A percentile compares a stretch with the other conserved stretches of the same genome.
Evolutionary conservation across 1,139 yeast genomes (phyloP).

Genomic region (Saccharomycopsis crataegensis): DNA sequence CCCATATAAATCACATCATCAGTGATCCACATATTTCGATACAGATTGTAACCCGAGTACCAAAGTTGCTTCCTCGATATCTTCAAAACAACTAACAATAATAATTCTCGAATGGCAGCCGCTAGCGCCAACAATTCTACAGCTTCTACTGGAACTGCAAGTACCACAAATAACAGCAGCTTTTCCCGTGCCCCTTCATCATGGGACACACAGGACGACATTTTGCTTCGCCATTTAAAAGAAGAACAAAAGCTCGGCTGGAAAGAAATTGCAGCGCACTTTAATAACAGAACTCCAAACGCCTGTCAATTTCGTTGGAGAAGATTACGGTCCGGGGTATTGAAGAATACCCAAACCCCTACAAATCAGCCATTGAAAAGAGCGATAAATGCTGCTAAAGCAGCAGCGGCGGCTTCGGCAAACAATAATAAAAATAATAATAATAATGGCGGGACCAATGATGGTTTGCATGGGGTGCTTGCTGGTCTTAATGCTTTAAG

Average conservation of each 20-base stretch:
- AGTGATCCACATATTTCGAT: too few relatives aligned
- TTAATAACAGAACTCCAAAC: slow-evolving; percentile 63
- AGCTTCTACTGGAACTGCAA: too few relatives aligned
- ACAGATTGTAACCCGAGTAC: too few relatives aligned
- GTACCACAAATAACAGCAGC: slow-evolving; percentile 19
- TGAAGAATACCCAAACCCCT: slow-evolving; percentile 30
- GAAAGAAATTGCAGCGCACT: slow-evolving; percentile 68
- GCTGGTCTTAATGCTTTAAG: slow-evolving; percentile 13
- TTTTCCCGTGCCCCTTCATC: slow-evolving; percentile 50
- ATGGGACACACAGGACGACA: slow-evolving; percentile 72
- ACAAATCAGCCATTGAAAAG: background rate
- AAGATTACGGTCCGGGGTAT: slow-evolving; percentile 54
- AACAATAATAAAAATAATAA: background rate
- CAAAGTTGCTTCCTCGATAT: too few relatives aligned
- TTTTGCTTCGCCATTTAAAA: slow-evolving; percentile 57
- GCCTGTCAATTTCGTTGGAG: slow-evolving; percentile 81
- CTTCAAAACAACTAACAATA: too few relatives aligned
- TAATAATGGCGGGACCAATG: background rate
- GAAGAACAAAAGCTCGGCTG: slow-evolving; percentile 68
- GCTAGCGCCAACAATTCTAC: too few relatives aligned
- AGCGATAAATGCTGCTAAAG: background rate
- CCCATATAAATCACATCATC: too few relatives aligned
- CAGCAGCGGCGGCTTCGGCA: background rate
- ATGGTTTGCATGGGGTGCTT: slow-evolving; percentile 3
- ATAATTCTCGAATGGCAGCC: too few relatives aligned